phyloP scores from a whole-genome alignment of 2,329 filamentous ascomycete genomes.

The Botrytis deweyae region DNA sequence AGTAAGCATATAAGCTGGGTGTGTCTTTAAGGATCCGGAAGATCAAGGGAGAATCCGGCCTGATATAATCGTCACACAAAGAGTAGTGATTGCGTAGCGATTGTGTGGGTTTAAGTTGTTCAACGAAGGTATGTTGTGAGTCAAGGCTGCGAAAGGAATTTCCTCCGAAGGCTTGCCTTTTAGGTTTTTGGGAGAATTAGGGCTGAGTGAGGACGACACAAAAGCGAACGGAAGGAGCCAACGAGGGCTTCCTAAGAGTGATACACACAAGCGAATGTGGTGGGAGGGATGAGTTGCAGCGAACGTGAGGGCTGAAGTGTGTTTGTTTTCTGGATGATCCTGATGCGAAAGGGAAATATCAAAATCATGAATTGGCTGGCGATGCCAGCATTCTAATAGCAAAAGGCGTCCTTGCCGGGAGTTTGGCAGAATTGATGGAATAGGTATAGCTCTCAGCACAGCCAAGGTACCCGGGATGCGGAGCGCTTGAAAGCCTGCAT shows the following conservation, averaged over 20 bases:
- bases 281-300: slow-evolving; percentile 26
- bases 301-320: slow-evolving; percentile 22
- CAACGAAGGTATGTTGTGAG: slow-evolving; percentile 25
- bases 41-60: slow-evolving; percentile 19
- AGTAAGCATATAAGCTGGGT: slow-evolving; percentile 33
- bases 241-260: slow-evolving; percentile 64
- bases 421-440: slow-evolving; percentile 24
- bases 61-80: slow-evolving; percentile 24
- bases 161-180: slow-evolving; percentile 36
- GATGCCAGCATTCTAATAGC: slow-evolving; percentile 36
- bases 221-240: slow-evolving; percentile 74
- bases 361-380: slow-evolving; percentile 29
- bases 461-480: slow-evolving; percentile 26
- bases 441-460: slow-evolving; percentile 23
- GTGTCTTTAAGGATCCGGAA: slow-evolving; percentile 3
- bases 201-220: slow-evolving; percentile 37
- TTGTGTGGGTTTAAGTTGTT: slow-evolving; percentile 21
- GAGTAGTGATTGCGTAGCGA: slow-evolving; percentile 6
- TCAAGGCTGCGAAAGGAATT: slow-evolving; percentile 29
- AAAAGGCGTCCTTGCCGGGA: slow-evolving; percentile 24
- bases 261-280: slow-evolving; percentile 40
- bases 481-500: slow-evolving; percentile 22
- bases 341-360: slow-evolving; percentile 24
- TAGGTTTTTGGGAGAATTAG: slow-evolving; percentile 24
- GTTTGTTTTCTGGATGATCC: slow-evolving; percentile 11